Evolutionary conservation across 1,284 basidiomycete genomes (phyloP).

Genomic region (Schizopora paradoxa): DNA sequence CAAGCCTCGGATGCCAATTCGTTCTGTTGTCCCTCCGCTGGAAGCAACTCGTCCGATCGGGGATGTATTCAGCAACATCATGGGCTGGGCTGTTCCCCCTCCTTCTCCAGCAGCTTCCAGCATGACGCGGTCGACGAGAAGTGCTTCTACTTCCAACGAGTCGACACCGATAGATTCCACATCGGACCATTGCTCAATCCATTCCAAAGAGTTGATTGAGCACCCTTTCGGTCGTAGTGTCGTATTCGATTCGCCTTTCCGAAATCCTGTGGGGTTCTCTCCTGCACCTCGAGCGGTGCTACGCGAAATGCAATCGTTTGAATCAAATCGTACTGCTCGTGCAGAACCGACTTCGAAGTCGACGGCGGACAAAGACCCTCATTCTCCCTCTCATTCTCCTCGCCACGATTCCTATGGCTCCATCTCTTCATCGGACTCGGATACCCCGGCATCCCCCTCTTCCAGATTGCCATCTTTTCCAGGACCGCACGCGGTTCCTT

Average conservation of each 20-base stretch:
- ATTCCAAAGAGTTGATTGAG: conserved; percentile 29
- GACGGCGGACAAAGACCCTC: conserved; percentile 17
- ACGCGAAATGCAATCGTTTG: conserved; percentile 77
- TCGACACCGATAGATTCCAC: conserved; percentile 23
- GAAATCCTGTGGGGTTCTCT: conserved; percentile 34
- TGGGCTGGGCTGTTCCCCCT: conserved; percentile 48
- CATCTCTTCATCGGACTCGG: conserved; percentile 7
- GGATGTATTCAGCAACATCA: conserved; percentile 61
- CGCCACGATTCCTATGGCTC: conserved; percentile 16
- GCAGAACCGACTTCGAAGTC: conserved; percentile 26
- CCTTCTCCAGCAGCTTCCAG: conserved; percentile 35
- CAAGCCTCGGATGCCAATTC: conserved; percentile 37
- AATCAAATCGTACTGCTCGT: conserved; percentile 68
- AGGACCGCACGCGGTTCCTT: conserved; percentile 20
- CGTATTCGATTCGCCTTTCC: conserved; percentile 53
- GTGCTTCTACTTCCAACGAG: conserved; percentile 16
- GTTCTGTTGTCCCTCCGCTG: conserved; percentile 21
- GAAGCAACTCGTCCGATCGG: conserved; percentile 24
- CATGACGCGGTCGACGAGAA: conserved; percentile 26
- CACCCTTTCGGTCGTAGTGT: conserved; percentile 64
- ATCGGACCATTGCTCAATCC: conserved; percentile 19
- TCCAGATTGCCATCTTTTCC: conserved; percentile 10
- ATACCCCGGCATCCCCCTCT: conserved; percentile 3
- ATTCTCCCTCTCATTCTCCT: too few species aligned
- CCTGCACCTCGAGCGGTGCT: conserved; percentile 52